A percentile compares a stretch with the other conserved stretches of the same genome.
Conservation (phyloP, 1,139 yeast species). For the Kluyveromyces sp. region DNA sequence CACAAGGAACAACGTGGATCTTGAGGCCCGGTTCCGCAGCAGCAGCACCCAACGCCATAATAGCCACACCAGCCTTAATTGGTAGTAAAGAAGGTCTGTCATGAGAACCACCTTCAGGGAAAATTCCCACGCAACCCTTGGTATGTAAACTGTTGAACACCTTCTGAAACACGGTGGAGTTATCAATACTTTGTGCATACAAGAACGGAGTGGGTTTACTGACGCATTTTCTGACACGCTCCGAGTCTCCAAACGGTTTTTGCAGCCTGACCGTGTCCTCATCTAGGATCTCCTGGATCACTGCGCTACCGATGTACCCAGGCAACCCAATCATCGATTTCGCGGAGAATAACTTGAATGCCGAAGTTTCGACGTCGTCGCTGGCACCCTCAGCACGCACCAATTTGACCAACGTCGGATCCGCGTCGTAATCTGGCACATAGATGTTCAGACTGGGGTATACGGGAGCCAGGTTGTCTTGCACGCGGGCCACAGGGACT, state of each 20-base stretch:
- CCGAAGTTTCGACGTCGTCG: slow-evolving; percentile 6
- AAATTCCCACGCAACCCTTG: slow-evolving; percentile 57
- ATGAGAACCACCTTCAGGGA: slow-evolving; percentile 72
- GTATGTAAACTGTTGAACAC: slow-evolving; percentile 56
- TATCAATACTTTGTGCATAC: slow-evolving; percentile 59
- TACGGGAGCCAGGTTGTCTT: slow-evolving; percentile 48
- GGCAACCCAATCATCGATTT: slow-evolving; percentile 63
- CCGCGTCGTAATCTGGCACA: slow-evolving; percentile 35
- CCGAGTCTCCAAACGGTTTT: slow-evolving; percentile 40
- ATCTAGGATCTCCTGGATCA: slow-evolving; percentile 44
- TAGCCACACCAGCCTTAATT: slow-evolving; percentile 72
- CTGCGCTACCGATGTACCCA: slow-evolving; percentile 50
- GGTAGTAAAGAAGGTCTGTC: slow-evolving; percentile 70
- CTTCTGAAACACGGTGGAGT: slow-evolving; percentile 49
- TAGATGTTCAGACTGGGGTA: slow-evolving; percentile 39
- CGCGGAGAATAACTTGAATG: slow-evolving; percentile 35
- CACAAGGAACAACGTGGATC: slow-evolving; percentile 65
- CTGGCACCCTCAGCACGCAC: slow-evolving; percentile 9
- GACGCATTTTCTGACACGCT: slow-evolving; percentile 36
- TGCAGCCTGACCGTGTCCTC: slow-evolving; percentile 47
- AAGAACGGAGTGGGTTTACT: slow-evolving; percentile 45
- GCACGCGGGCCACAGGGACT: slow-evolving; percentile 70
- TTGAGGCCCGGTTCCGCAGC: slow-evolving; percentile 49
- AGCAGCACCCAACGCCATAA: slow-evolving; percentile 73
- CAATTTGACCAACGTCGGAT: slow-evolving; percentile 30